Percentiles rank a stretch among this genome's conserved stretches.
phyloP scores from a whole-genome alignment of 2,329 filamentous ascomycete species.

The Coniella lustricola region DNA sequence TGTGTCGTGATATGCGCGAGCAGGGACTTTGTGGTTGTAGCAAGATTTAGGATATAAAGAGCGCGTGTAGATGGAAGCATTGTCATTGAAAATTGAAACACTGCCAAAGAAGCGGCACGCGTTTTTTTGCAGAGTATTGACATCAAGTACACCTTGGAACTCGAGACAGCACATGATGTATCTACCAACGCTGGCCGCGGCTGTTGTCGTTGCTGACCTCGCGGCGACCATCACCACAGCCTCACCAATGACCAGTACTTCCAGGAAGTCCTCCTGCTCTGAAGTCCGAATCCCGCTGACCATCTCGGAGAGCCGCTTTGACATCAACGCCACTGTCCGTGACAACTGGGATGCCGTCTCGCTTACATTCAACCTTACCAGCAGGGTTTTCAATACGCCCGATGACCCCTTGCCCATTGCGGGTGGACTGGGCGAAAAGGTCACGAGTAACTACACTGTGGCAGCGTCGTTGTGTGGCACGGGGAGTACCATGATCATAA shows the following conservation, averaged over 20 bases:
- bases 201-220: neutral
- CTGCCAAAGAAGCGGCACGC: neutral
- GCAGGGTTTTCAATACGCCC: slow-evolving; percentile 18
- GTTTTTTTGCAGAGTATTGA: no score
- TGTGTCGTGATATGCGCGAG: neutral
- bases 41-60: no score
- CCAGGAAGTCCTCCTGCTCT: slow-evolving; percentile 10
- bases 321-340: slow-evolving; percentile 20
- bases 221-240: slow-evolving; percentile 1
- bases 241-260: slow-evolving; percentile 6
- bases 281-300: slow-evolving; percentile 23
- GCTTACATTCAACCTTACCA: slow-evolving; percentile 24
- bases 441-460: slow-evolving; percentile 21
- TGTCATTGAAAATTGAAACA: no score
- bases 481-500: slow-evolving; percentile 21
- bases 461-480: slow-evolving; percentile 24
- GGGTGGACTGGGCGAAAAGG: slow-evolving; percentile 17
- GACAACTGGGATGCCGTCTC: slow-evolving; percentile 25
- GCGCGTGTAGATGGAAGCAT: no score
- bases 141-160: neutral
- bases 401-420: slow-evolving; percentile 21
- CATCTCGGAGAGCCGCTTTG: slow-evolving; percentile 23
- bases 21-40: neutral
- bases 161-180: no score
- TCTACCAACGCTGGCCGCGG: neutral